Evolutionary conservation across 2,329 filamentous ascomycete genomes (phyloP).

Genomic region (Fusarium buxicola): DNA sequence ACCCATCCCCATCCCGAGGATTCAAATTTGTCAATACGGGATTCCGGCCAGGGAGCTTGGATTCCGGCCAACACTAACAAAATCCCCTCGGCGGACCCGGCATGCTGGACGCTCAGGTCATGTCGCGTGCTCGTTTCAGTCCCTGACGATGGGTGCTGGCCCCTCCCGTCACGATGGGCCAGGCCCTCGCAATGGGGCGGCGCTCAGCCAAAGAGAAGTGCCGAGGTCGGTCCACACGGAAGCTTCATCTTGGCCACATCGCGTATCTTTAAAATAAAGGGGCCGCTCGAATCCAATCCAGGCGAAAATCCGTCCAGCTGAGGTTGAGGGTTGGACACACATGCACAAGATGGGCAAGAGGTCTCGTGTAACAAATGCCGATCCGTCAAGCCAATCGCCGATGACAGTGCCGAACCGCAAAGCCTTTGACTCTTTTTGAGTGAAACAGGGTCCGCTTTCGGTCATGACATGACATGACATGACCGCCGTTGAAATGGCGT

Average conservation of each 20-base stretch:
- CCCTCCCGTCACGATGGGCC: conserved; percentile 12
- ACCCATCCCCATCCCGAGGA: background rate
- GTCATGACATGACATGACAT: no score
- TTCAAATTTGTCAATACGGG: no score
- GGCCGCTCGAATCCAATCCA: no score
- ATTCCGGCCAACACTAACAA: background rate
- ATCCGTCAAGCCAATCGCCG: conserved; percentile 1
- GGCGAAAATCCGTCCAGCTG: no score
- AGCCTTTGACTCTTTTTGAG: background rate
- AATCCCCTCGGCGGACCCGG: conserved; percentile 21
- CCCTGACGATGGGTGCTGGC: background rate
- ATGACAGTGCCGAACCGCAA: conserved; percentile 14
- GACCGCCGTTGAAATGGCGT: background rate
- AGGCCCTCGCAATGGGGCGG: no score
- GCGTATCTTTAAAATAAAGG: no score
- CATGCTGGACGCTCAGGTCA: conserved; percentile 6
- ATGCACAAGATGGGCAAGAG: no score
- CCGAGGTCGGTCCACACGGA: no score
- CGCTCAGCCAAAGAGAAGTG: no score
- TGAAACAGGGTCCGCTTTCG: background rate
- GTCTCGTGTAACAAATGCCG: no score
- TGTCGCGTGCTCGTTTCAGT: conserved; percentile 28
- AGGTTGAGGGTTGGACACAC: no score
- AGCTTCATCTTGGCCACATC: no score
- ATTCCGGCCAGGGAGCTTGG: background rate